Evolutionary conservation across 1,139 yeast species (phyloP).

Genomic region (Insectozyma bohioensis): DNA sequence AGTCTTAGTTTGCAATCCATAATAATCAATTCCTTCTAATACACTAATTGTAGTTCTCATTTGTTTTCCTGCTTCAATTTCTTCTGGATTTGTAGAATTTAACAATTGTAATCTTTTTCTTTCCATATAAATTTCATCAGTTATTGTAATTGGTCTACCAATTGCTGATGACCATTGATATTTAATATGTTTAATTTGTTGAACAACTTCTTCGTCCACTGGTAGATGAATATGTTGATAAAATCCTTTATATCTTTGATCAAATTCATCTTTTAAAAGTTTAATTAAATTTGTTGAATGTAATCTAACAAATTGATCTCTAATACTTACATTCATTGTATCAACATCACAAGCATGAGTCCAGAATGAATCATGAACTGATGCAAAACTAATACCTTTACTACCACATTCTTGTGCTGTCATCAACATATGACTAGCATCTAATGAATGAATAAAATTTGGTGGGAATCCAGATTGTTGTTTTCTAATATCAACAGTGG

Average conservation of each 20-base stretch:
- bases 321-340: constrained; percentile 65
- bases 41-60: constrained; percentile 79
- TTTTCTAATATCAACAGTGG: constrained; percentile 82
- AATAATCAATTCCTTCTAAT: constrained; percentile 30
- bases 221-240: constrained; percentile 61
- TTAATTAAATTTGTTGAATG: constrained; percentile 74
- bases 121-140: constrained; percentile 76
- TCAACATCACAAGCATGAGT: constrained; percentile 90
- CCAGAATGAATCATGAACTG: constrained; percentile 99
- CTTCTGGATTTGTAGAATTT: constrained; percentile 50
- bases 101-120: constrained; percentile 58
- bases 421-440: constrained; percentile 95
- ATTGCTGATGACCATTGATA: constrained; percentile 47
- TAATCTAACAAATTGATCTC: constrained; percentile 77
- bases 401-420: constrained; percentile 82
- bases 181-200: constrained; percentile 50
- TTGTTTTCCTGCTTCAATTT: constrained; percentile 49
- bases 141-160: constrained; percentile 60
- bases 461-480: constrained; percentile 97
- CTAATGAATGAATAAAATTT: constrained; percentile 90
- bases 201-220: constrained; percentile 52
- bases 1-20: constrained; percentile 1
- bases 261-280: constrained; percentile 75
- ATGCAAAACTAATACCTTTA: constrained; percentile 73
- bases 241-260: constrained; percentile 71